Evolutionary conservation across 73 alveolate species (phyloP).

Genomic region (Paramecium caudatum): DNA sequence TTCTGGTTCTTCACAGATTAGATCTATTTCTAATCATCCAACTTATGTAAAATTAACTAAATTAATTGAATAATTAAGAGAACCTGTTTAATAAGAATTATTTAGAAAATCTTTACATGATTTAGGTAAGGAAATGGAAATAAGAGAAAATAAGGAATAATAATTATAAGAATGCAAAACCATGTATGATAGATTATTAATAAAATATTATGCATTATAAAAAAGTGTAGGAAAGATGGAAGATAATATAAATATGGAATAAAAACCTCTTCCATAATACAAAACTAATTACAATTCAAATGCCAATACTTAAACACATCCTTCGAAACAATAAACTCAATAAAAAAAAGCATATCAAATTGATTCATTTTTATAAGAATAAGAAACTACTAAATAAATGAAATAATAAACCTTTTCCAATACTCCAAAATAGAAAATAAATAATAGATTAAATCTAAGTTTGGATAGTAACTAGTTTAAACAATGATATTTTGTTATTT

Average conservation of each 20-base stretch:
- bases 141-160: conserved; percentile 1
- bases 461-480: conserved; percentile 26
- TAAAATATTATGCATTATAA: conserved; percentile 65
- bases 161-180: conserved; percentile 55
- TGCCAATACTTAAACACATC: not conserved
- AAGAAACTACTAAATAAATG: conserved; percentile 31
- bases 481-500: conserved; percentile 9
- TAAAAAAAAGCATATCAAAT: not conserved
- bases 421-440: conserved; percentile 22
- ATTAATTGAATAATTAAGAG: conserved; percentile 7
- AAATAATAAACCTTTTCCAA: conserved; percentile 7
- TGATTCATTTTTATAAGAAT: conserved; percentile 45
- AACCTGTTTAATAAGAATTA: not conserved
- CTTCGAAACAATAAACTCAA: conserved; percentile 9
- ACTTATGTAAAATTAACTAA: not conserved
- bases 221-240: conserved; percentile 1
- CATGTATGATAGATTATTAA: conserved; percentile 63
- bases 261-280: not conserved
- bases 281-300: not conserved
- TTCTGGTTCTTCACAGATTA: not conserved
- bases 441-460: conserved; percentile 23
- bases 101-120: conserved; percentile 29
- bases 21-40: conserved; percentile 23
- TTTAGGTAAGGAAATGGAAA: conserved; percentile 11
- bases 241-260: not conserved